These are phyloP conservation scores for Cladosporium sp. DNA, from an alignment of 2,329 filamentous ascomycete species.

Conservation along the genomic window DNA sequence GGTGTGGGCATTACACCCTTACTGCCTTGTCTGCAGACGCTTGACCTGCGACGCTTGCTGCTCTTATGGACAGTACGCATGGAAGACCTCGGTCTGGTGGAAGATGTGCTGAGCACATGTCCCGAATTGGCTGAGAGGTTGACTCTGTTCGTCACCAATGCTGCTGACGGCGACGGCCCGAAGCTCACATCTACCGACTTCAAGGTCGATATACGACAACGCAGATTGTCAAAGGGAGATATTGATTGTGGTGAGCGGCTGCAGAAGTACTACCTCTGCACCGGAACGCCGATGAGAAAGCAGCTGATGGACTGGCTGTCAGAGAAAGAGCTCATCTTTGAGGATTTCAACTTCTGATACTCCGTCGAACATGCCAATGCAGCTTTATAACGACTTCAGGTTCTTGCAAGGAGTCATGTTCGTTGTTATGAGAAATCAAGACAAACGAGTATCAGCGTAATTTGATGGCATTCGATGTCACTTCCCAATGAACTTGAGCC, in stretches of 20 bases:
- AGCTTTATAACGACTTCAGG: too few relatives aligned
- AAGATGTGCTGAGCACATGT: conserved; percentile 54
- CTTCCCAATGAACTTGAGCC: too few relatives aligned
- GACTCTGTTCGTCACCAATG: conserved; percentile 60
- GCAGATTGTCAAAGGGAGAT: conserved; percentile 49
- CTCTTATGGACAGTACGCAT: conserved; percentile 66
- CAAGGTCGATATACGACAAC: conserved; percentile 35
- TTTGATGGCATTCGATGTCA: too few relatives aligned
- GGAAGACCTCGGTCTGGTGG: conserved; percentile 60
- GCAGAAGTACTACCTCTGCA: conserved; percentile 58
- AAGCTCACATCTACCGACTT: background rate
- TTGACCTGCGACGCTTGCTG: conserved; percentile 42
- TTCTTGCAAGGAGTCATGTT: too few relatives aligned
- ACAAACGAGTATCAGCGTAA: too few relatives aligned
- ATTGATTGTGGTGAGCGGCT: conserved; percentile 33
- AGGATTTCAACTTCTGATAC: conserved; percentile 46
- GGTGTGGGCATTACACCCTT: conserved; percentile 82
- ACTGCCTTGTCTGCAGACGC: conserved; percentile 47
- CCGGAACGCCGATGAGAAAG: conserved; percentile 48
- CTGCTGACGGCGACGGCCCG: conserved; percentile 21
- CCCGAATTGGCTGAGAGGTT: conserved; percentile 50
- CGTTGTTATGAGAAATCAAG: too few relatives aligned
- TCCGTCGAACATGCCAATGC: too few relatives aligned
- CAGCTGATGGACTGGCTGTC: conserved; percentile 47
- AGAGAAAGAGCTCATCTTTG: conserved; percentile 44